Conservation (phyloP, 179 eudicot species). For the Beta corolliflora region DNA sequence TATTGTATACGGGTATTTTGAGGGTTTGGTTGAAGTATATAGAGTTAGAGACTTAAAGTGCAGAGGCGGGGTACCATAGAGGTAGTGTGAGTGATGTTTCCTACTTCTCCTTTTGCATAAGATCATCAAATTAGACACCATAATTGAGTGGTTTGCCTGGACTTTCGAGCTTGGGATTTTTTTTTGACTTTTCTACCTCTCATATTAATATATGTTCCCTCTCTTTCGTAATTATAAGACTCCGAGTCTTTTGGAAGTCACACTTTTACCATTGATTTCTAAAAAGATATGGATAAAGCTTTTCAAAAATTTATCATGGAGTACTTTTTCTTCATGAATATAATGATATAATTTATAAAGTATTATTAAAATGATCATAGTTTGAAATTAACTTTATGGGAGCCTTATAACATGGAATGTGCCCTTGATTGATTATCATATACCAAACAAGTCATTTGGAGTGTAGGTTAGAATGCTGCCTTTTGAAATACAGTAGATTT, state of each 20-base stretch:
- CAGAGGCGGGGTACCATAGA: not conserved
- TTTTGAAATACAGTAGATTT: not conserved
- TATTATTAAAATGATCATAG: not conserved
- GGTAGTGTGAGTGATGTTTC: not conserved
- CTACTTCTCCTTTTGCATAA: not conserved
- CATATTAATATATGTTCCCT: not conserved
- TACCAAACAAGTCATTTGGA: not conserved
- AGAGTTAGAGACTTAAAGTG: not conserved
- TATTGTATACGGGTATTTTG: not conserved
- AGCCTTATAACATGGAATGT: not conserved
- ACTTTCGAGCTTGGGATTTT: not conserved
- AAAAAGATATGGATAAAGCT: not conserved
- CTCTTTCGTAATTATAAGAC: too few species aligned
- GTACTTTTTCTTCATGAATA: not conserved
- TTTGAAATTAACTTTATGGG: not conserved
- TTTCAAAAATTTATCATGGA: not conserved
- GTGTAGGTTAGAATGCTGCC: not conserved
- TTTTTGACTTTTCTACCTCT: not conserved
- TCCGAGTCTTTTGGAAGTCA: too few species aligned
- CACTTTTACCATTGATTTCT: not conserved
- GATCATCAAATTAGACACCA: not conserved
- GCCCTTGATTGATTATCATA: not conserved
- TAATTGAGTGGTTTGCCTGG: not conserved
- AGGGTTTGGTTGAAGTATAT: not conserved
- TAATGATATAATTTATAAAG: too few species aligned